These are phyloP conservation scores for Trametes versicolor DNA, from an alignment of 1,284 basidiomycete species.

Conservation along the genomic window DNA sequence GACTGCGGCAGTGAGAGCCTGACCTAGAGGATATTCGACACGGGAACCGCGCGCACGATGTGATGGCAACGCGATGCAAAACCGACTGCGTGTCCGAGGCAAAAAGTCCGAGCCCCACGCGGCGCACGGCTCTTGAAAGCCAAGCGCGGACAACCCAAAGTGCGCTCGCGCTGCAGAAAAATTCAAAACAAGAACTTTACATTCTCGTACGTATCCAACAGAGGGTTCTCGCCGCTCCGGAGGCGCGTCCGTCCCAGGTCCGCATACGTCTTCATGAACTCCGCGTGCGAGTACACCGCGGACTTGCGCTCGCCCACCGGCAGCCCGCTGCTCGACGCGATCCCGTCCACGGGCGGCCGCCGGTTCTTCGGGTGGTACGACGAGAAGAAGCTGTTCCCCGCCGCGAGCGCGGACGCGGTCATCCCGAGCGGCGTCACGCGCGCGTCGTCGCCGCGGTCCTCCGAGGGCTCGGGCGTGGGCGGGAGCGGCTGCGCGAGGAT, in stretches of 20 bases:
- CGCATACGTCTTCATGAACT: conserved; percentile 87
- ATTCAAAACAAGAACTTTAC: conserved; percentile 83
- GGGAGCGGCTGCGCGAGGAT: conserved; percentile 69
- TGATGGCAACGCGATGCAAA: neutral
- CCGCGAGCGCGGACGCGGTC: conserved; percentile 58
- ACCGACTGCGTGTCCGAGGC: neutral
- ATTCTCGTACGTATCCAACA: conserved; percentile 90
- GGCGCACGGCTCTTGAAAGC: no score
- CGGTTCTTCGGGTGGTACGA: conserved; percentile 66
- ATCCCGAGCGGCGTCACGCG: conserved; percentile 42
- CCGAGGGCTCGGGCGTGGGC: conserved; percentile 5
- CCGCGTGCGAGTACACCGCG: conserved; percentile 83
- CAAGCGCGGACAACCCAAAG: neutral
- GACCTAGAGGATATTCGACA: neutral
- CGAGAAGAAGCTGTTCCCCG: conserved; percentile 76
- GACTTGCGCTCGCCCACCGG: conserved; percentile 84
- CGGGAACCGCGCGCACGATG: neutral
- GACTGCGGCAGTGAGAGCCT: neutral
- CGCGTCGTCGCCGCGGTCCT: conserved; percentile 46
- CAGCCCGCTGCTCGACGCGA: conserved; percentile 76
- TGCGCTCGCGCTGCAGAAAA: neutral
- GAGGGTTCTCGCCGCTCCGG: conserved; percentile 86
- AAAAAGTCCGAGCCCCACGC: neutral
- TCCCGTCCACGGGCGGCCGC: conserved; percentile 70
- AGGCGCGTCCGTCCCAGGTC: conserved; percentile 74